These are phyloP conservation scores for Ceratocystis diversiconidia DNA, from an alignment of 2,329 filamentous ascomycete species.

Conservation along the genomic window DNA sequence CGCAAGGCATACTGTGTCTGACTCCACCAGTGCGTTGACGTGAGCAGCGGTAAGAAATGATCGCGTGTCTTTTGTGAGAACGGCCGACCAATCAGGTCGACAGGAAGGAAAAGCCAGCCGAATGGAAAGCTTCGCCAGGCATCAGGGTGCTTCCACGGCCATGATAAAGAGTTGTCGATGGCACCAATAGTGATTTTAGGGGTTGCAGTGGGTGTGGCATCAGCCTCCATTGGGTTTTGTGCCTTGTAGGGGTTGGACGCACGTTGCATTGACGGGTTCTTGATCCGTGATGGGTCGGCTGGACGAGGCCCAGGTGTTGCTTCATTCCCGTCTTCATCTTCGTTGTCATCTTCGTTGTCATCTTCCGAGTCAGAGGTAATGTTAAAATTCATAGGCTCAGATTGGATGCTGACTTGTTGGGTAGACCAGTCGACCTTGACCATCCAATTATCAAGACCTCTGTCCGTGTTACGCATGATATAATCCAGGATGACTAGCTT, in stretches of 20 bases:
- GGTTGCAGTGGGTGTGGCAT: slow-evolving; percentile 27
- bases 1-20: slow-evolving; percentile 81
- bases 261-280: slow-evolving; percentile 26
- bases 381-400: slow-evolving; percentile 60
- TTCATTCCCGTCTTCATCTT: slow-evolving; percentile 26
- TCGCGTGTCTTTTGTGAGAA: slow-evolving; percentile 89
- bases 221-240: slow-evolving; percentile 74
- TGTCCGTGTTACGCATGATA: slow-evolving; percentile 96
- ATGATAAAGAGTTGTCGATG: slow-evolving; percentile 95
- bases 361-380: slow-evolving; percentile 35
- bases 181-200: slow-evolving; percentile 68
- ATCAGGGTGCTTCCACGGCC: slow-evolving; percentile 98
- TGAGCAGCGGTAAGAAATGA: slow-evolving; percentile 90
- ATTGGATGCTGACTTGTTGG: slow-evolving; percentile 70
- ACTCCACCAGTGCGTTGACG: slow-evolving; percentile 92
- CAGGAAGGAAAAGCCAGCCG: slow-evolving; percentile 93
- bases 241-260: slow-evolving; percentile 55
- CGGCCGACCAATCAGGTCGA: slow-evolving; percentile 87
- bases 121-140: slow-evolving; percentile 87
- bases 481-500: slow-evolving; percentile 96
- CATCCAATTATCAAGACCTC: slow-evolving; percentile 98
- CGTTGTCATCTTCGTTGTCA: slow-evolving; percentile 31
- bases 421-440: slow-evolving; percentile 83
- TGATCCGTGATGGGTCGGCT: slow-evolving; percentile 30
- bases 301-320: slow-evolving; percentile 36